Conservation (phyloP, 208 protist species). For the Novymonas esmeraldas region DNA sequence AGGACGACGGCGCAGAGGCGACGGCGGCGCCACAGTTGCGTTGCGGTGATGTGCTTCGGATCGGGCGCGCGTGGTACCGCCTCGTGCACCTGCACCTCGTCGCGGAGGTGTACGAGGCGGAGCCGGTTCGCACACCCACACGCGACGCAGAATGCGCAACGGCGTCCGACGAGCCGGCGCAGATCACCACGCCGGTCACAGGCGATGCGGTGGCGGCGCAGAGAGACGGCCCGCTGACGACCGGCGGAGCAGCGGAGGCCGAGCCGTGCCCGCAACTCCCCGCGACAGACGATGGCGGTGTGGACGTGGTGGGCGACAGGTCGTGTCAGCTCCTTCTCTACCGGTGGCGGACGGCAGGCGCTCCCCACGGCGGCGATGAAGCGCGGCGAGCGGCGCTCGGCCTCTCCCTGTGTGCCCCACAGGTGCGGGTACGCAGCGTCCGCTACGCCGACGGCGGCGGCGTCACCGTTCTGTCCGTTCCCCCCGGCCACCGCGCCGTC, state of each 20-base stretch:
- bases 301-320: not conserved
- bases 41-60: constrained; percentile 39
- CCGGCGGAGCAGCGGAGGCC: not conserved
- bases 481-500: constrained; percentile 44
- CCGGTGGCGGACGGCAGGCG: constrained; percentile 54
- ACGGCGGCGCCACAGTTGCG: constrained; percentile 42
- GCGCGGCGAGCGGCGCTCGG: constrained; percentile 66
- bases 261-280: not conserved
- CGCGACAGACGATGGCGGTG: not conserved
- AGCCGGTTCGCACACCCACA: constrained; percentile 27
- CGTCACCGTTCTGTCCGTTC: constrained; percentile 66
- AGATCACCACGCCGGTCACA: not conserved
- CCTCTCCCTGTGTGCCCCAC: constrained; percentile 45
- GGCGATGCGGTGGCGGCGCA: not conserved
- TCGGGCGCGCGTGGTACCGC: constrained; percentile 43
- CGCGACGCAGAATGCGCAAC: not conserved
- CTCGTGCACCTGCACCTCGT: constrained; percentile 59
- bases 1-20: not conserved
- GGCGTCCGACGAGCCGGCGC: not conserved
- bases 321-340: constrained; percentile 55
- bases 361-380: constrained; percentile 49
- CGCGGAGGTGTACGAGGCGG: constrained; percentile 78
- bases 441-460: constrained; percentile 55
- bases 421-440: constrained; percentile 49
- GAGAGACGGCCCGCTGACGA: not conserved